Conservation (phyloP, 2,329 filamentous ascomycete species). For the Diaporthe longicolla region DNA sequence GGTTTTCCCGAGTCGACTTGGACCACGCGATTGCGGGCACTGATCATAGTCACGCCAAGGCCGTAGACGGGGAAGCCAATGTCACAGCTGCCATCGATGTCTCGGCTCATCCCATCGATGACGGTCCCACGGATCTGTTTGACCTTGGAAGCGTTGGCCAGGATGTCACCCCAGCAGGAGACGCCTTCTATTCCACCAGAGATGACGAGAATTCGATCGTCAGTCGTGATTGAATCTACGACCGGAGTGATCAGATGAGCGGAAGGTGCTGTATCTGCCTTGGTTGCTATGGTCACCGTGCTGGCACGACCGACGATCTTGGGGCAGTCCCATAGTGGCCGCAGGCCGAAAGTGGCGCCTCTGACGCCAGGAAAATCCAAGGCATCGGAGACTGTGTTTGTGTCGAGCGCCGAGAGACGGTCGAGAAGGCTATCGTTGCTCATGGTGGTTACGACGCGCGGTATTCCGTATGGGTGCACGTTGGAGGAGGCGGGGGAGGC, state of each 20-base stretch:
- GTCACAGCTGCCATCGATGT: slow-evolving; percentile 11
- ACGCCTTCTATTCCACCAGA: background rate
- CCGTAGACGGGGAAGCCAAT: slow-evolving; percentile 2
- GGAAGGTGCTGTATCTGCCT: background rate
- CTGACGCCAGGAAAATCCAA: background rate
- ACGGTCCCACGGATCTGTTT: slow-evolving; percentile 6
- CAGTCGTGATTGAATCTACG: background rate
- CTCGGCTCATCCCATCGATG: slow-evolving; percentile 14
- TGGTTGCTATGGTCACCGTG: background rate
- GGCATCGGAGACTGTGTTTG: slow-evolving; percentile 18
- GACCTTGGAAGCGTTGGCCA: slow-evolving; percentile 12
- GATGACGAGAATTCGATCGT: background rate
- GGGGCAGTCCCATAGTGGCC: slow-evolving; percentile 8
- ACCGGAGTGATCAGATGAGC: slow-evolving; percentile 7
- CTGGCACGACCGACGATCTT: slow-evolving; percentile 17
- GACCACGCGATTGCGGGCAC: background rate
- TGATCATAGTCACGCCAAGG: slow-evolving; percentile 1
- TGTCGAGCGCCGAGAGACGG: slow-evolving; percentile 9
- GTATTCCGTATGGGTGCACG: too few relatives aligned
- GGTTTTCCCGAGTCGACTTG: background rate
- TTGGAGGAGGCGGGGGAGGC: too few relatives aligned
- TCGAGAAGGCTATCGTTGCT: background rate
- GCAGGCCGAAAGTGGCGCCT: slow-evolving; percentile 13
- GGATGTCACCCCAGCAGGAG: slow-evolving; percentile 12
- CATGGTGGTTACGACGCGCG: too few relatives aligned